Evolutionary conservation across 225 moss, liverwort and hornwort genomes (phyloP).

Genomic region (Marchantia polymorpha): DNA sequence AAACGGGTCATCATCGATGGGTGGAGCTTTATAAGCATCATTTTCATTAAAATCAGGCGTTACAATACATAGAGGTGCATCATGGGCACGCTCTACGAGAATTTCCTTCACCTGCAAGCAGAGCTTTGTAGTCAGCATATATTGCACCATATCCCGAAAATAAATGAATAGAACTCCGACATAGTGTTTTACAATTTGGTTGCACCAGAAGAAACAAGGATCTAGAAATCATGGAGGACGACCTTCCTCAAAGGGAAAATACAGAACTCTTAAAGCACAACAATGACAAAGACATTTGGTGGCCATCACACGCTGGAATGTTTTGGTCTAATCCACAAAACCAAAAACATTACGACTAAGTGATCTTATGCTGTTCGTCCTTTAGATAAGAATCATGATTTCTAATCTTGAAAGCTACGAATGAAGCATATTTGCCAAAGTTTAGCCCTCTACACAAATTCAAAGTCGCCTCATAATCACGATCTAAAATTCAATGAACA

Average conservation of each 20-base stretch:
- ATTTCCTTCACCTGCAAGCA: slow-evolving; percentile 46
- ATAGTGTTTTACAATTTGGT: background rate
- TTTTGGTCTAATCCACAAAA: too few relatives aligned
- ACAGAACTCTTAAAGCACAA: background rate
- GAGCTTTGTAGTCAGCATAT: background rate
- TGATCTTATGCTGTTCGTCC: too few relatives aligned
- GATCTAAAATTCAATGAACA: too few relatives aligned
- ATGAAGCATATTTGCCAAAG: too few relatives aligned
- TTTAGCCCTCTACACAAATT: too few relatives aligned
- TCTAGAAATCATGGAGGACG: background rate
- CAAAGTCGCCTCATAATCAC: too few relatives aligned
- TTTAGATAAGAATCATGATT: too few relatives aligned
- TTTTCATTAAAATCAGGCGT: slow-evolving; percentile 62
- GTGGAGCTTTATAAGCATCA: slow-evolving; percentile 46
- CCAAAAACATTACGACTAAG: too few relatives aligned
- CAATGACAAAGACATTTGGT: too few relatives aligned
- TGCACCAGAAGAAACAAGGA: background rate
- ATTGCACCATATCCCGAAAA: background rate
- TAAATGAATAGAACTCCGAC: background rate
- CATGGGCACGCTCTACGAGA: slow-evolving; percentile 54
- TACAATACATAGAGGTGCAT: slow-evolving; percentile 60
- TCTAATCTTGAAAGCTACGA: too few relatives aligned
- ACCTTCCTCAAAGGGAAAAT: too few relatives aligned
- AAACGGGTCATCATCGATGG: slow-evolving; percentile 59
- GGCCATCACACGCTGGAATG: background rate